Evolutionary conservation across 2,329 filamentous ascomycete species (phyloP).

Genomic region (Penicillium frequentans): DNA sequence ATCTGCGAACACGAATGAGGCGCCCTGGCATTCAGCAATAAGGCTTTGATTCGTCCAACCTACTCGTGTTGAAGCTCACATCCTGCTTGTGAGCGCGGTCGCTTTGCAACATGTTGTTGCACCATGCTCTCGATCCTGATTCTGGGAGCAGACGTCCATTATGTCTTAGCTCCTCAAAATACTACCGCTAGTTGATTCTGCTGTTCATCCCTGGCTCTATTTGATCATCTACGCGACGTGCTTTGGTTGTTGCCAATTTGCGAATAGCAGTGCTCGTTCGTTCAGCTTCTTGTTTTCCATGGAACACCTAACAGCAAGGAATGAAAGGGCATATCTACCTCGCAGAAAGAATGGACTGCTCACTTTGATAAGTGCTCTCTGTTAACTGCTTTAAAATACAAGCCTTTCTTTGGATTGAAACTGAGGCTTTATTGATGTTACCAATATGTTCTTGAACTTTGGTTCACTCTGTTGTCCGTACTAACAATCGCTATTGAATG

Average conservation of each 20-base stretch:
- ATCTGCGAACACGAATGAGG: not conserved
- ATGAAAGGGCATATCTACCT: not conserved
- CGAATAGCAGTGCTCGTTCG: not conserved
- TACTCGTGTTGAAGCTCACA: not conserved
- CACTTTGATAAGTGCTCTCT: not conserved
- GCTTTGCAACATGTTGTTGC: not conserved
- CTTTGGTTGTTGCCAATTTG: not conserved
- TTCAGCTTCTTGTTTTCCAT: not conserved
- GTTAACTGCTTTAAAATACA: not conserved
- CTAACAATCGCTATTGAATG: not conserved
- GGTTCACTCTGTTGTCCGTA: not conserved
- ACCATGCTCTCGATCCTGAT: not conserved
- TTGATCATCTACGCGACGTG: not conserved
- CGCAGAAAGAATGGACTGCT: no score
- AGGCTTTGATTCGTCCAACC: not conserved
- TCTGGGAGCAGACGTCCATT: no score
- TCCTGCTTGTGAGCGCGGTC: not conserved
- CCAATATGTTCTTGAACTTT: not conserved
- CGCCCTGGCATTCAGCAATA: not conserved
- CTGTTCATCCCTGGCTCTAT: not conserved
- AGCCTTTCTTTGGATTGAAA: not conserved
- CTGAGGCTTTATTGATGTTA: not conserved
- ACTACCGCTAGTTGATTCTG: not conserved
- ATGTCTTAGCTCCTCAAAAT: not conserved
- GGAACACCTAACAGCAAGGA: not conserved